Conservation (phyloP, 2,329 filamentous ascomycete species). For the Ophiostoma fasciatum region DNA sequence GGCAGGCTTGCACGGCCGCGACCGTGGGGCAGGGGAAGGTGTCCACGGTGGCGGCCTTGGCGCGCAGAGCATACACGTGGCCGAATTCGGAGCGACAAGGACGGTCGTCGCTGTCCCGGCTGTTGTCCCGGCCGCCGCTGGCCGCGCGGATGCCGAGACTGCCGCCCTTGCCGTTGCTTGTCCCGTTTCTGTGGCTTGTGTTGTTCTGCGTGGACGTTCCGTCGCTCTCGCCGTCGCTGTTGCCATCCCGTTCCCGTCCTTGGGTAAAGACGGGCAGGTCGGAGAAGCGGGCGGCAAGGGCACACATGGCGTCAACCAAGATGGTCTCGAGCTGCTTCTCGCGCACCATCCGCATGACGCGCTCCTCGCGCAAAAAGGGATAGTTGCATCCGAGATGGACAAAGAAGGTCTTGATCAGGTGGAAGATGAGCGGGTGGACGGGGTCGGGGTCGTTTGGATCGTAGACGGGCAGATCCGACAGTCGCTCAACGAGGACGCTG, state of each 20-base stretch:
- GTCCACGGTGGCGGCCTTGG: conserved; percentile 69
- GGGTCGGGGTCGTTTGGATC: conserved; percentile 56
- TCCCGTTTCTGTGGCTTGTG: too few species aligned
- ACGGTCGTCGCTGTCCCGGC: background rate
- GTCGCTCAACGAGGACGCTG: too few species aligned
- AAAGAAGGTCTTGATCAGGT: conserved; percentile 71
- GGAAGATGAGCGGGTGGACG: conserved; percentile 59
- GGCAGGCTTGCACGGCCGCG: conserved; percentile 67
- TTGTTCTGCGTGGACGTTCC: too few species aligned
- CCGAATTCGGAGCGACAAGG: conserved; percentile 51
- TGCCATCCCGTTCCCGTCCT: conserved; percentile 30
- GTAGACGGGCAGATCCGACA: conserved; percentile 55
- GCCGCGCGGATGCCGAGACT: conserved; percentile 13
- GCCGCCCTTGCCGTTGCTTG: background rate
- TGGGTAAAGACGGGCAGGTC: conserved; percentile 38
- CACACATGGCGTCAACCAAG: conserved; percentile 74
- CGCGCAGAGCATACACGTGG: conserved; percentile 63
- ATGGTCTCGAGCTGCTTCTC: conserved; percentile 75
- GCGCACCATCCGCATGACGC: conserved; percentile 59
- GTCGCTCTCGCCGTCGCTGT: too few species aligned
- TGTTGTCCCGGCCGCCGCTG: too few species aligned
- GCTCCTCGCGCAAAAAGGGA: conserved; percentile 60
- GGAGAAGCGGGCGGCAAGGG: conserved; percentile 69
- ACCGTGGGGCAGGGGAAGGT: conserved; percentile 72
- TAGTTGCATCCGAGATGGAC: conserved; percentile 71